phyloP scores from a whole-genome alignment of 2,329 filamentous ascomycete species.

The Graphiopsis chlorocephala region DNA sequence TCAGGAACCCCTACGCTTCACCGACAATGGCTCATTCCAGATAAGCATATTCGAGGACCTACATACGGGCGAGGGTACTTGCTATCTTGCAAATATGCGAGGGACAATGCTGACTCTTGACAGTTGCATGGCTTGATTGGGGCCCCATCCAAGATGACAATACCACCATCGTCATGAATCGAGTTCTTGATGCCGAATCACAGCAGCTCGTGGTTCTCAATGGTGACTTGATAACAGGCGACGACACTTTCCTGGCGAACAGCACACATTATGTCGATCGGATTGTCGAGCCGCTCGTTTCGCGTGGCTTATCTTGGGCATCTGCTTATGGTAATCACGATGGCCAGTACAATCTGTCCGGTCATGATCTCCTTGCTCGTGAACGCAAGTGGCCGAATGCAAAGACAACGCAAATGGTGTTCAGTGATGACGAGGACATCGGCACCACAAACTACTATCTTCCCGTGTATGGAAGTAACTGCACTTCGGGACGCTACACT shows the following conservation, averaged over 20 bases:
- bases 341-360: constrained; percentile 56
- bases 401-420: constrained; percentile 46
- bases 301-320: constrained; percentile 59
- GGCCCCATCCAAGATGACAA: constrained; percentile 55
- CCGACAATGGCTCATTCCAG: constrained; percentile 41
- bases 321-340: constrained; percentile 73
- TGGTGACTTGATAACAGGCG: constrained; percentile 69
- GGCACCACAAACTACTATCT: constrained; percentile 57
- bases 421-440: constrained; percentile 32
- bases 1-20: constrained; percentile 27
- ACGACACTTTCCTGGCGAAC: constrained; percentile 58
- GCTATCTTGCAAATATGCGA: neutral
- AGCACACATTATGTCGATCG: constrained; percentile 58
- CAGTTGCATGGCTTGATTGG: constrained; percentile 37
- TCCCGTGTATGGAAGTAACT: constrained; percentile 49
- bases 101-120: neutral
- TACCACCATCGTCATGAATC: constrained; percentile 56
- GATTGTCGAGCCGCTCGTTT: constrained; percentile 57
- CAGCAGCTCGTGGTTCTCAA: constrained; percentile 66
- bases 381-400: constrained; percentile 39
- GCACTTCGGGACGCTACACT: constrained; percentile 11
- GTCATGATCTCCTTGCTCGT: constrained; percentile 40
- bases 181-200: constrained; percentile 56
- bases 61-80: constrained; percentile 62
- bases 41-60: constrained; percentile 65